These are phyloP conservation scores for Neopestalotiopsis rosae DNA, from an alignment of 2,329 filamentous ascomycete species.

Conservation along the genomic window DNA sequence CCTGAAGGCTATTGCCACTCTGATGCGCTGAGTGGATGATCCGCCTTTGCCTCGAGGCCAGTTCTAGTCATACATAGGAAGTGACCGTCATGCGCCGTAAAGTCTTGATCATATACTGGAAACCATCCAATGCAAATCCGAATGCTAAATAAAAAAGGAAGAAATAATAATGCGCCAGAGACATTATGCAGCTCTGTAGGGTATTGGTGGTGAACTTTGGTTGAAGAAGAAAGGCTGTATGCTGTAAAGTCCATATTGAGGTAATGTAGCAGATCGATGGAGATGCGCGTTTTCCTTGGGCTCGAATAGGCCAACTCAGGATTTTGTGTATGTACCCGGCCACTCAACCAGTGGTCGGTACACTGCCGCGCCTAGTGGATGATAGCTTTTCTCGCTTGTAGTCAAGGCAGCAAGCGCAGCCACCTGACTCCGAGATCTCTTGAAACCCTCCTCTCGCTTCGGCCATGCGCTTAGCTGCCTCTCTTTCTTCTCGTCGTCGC, in stretches of 20 bases:
- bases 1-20: neutral
- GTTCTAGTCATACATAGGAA: neutral
- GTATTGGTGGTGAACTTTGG: neutral
- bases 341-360: no score
- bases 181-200: neutral
- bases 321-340: neutral
- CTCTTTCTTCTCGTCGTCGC: conserved; percentile 25
- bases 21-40: neutral
- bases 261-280: neutral
- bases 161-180: neutral
- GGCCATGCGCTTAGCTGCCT: conserved; percentile 24
- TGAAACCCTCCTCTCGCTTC: conserved; percentile 18
- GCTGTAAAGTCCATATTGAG: neutral
- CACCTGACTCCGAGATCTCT: conserved; percentile 25
- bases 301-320: neutral
- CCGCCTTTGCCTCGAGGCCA: neutral
- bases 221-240: neutral
- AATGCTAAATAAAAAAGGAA: neutral
- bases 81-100: neutral
- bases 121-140: neutral
- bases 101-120: neutral
- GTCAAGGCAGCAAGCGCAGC: conserved; percentile 33
- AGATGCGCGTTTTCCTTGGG: neutral
- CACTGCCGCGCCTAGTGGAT: neutral
- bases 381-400: conserved; percentile 18